A percentile compares a stretch with the other conserved stretches of the same genome.
phyloP scores from a whole-genome alignment of 129 eudicot species.

The Lactuca saligna region DNA sequence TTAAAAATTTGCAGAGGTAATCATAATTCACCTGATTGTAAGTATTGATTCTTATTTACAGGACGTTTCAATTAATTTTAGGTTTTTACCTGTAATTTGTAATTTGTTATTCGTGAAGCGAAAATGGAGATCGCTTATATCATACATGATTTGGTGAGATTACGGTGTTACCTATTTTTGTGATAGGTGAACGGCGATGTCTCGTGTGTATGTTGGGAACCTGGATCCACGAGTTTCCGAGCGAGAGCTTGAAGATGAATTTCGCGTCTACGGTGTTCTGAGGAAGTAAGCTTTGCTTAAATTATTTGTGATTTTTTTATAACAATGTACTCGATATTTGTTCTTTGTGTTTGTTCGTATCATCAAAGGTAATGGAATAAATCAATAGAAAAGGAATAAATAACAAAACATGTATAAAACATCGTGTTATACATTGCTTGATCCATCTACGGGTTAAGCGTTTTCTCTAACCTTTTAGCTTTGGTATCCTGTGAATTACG shows the following conservation, averaged over 20 bases:
- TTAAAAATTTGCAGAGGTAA: conserved; percentile 14
- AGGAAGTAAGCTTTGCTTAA: conserved; percentile 40
- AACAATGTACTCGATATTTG: background rate
- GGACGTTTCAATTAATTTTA: background rate
- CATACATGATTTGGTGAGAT: conserved; percentile 2
- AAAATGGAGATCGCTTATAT: background rate
- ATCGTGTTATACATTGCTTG: background rate
- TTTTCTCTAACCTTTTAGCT: background rate
- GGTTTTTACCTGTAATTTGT: conserved; percentile 4
- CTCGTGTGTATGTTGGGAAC: conserved; percentile 81
- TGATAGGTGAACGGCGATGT: conserved; percentile 39
- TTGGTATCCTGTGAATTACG: background rate
- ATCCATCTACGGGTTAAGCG: too few species aligned
- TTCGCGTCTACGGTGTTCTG: conserved; percentile 70
- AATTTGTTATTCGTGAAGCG: background rate
- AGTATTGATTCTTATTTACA: background rate
- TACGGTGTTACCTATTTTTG: background rate
- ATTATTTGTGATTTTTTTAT: background rate
- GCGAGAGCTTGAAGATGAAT: conserved; percentile 81
- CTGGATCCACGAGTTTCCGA: conserved; percentile 68
- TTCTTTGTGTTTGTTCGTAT: background rate
- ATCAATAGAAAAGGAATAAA: background rate
- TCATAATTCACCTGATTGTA: background rate
- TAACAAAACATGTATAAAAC: too few species aligned
- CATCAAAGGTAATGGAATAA: background rate